phyloP scores from a whole-genome alignment of 2,329 filamentous ascomycete genomes.

The Aspergillus flavus region DNA sequence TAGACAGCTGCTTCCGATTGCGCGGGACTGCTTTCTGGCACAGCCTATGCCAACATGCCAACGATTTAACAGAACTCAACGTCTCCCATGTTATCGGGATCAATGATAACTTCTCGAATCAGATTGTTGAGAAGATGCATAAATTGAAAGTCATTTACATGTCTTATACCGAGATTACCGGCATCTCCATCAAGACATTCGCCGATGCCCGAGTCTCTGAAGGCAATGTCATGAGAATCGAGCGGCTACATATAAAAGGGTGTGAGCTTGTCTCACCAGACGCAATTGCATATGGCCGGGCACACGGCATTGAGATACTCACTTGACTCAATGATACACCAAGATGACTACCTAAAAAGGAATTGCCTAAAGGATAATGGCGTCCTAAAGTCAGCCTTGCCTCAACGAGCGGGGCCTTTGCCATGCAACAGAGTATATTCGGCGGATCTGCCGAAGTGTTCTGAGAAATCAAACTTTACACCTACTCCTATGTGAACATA shows the following conservation, averaged over 20 bases:
- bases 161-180: slow-evolving; percentile 38
- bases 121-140: slow-evolving; percentile 26
- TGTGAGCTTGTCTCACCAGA: slow-evolving; percentile 37
- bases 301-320: slow-evolving; percentile 31
- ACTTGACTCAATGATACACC: slow-evolving; percentile 13
- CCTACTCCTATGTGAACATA: neutral
- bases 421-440: neutral
- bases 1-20: slow-evolving; percentile 32
- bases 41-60: slow-evolving; percentile 19
- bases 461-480: neutral
- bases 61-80: slow-evolving; percentile 33
- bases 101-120: slow-evolving; percentile 26
- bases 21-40: slow-evolving; percentile 14
- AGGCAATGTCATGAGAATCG: slow-evolving; percentile 19
- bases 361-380: too few species aligned
- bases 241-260: slow-evolving; percentile 28
- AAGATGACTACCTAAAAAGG: neutral
- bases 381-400: neutral
- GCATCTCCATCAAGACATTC: slow-evolving; percentile 36
- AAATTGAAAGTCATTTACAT: slow-evolving; percentile 38
- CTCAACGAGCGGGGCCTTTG: neutral
- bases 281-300: slow-evolving; percentile 37
- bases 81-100: slow-evolving; percentile 29
- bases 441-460: neutral
- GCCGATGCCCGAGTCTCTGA: slow-evolving; percentile 25